Evolutionary conservation across 2,329 filamentous ascomycete species (phyloP), one percentile per base, ranked within the genome.

Genomic region (Cladorrhinum sp.): DNA sequence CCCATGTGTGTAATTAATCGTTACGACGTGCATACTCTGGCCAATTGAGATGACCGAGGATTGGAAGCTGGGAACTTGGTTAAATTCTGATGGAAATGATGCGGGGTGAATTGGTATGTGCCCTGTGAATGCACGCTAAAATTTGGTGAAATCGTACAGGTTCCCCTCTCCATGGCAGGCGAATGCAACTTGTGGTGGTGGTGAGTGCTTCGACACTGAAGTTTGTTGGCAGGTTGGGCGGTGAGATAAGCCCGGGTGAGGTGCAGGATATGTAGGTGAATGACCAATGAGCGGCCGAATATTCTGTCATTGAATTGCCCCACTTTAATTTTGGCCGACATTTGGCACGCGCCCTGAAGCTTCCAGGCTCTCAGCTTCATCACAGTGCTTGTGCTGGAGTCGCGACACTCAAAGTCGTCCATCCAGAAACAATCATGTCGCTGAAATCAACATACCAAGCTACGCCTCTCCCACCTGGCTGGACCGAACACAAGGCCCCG

Each of bases 401-500:
- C 53, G 38, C 53, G 36, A 55, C 53, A 48, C 53, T 22, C 48
- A 18, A 18, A 55, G 53, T 20, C 53, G 18, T 12, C 38, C 23
- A 53, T 53, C 32, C 41, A 45, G 58, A 18, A 45, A 4, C 20
- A 23, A 18, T 55, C 9, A 92, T 92, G 89, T 78, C 53, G 32
- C 53, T 93, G 53, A 92, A 87, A 71, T 91, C 89, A 20, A 93
- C 90, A n/a, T 86, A 93, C 74, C 85, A 84, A 62, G 81, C 85
- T 22, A 79, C 84, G 50, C 85, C 90, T 36, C 79, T 97, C 0
- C 88, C 87, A 25, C 81, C 87, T 49, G 92, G 91, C 64, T 97
- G 93, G 93, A 91, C 90, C n/a, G 91, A 96, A 74, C 92, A 97
- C 77, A 93, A 88, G 75, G 92, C 93, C 56, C 93, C 92, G 5